Evolutionary conservation across 1,284 basidiomycete species (phyloP).

Genomic region (Austropuccinia psidii): DNA sequence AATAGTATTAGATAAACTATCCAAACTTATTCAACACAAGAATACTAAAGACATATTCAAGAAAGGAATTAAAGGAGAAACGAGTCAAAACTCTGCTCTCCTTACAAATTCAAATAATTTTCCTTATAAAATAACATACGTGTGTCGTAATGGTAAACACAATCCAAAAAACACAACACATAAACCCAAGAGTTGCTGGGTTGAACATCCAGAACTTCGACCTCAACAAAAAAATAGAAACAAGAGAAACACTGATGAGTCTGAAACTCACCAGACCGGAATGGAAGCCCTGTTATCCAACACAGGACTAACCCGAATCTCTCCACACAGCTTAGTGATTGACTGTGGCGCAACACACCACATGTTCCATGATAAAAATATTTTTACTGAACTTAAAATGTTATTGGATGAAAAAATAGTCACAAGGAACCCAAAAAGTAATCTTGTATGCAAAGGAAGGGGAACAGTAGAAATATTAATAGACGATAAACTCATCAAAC

Average conservation of each 20-base stretch:
- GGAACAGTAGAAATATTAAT: not conserved
- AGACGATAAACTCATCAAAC: not conserved
- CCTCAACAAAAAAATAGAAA: not conserved
- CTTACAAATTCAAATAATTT: too few species aligned
- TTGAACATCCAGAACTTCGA: not conserved
- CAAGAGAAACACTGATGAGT: not conserved
- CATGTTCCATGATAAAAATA: not conserved
- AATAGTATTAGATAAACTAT: too few species aligned
- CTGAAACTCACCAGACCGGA: not conserved
- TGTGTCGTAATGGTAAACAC: not conserved
- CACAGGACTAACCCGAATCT: not conserved
- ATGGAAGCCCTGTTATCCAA: not conserved
- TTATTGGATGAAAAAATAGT: not conserved
- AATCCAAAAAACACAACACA: not conserved
- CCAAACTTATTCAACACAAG: too few species aligned
- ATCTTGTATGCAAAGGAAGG: not conserved
- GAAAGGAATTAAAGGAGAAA: too few species aligned
- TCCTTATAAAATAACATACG: too few species aligned
- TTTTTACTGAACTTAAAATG: not conserved
- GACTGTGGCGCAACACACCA: constrained; percentile 1
- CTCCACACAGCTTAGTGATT: not conserved
- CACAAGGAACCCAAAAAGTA: not conserved
- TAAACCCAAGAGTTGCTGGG: not conserved
- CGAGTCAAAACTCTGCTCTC: too few species aligned
- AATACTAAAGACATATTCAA: too few species aligned